Evolutionary conservation across 2,329 filamentous ascomycete genomes (phyloP), one percentile per base, ranked within the genome.

Genomic region (Aspergillus melleus): DNA sequence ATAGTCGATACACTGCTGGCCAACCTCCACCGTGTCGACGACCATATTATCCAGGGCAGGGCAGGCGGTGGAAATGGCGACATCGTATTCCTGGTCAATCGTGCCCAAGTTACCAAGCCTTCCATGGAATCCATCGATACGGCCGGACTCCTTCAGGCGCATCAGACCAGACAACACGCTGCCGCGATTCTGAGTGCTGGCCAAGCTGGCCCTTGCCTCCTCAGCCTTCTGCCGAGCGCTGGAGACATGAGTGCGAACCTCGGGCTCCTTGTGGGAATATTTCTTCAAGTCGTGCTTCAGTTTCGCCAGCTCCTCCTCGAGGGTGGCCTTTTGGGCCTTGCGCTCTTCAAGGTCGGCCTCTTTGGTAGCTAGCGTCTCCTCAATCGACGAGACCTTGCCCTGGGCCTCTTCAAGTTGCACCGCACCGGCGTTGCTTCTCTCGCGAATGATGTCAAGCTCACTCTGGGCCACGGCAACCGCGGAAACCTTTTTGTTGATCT

Each of bases 1-100:
- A 71, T 99, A 95, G 72, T 98, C 95, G 64, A 99, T 98, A 76
- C 96, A 99, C 74, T 98, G 93, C 76, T 99, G 95, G 64, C 93
- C 95, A 60, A 92, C 91, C 70, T 98, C 95, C 14, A 98, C 94
- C 0, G 91, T 93, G 69, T 98, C 95, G 0, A 96, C 96, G 10
- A 99, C 94, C 76, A 99, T 93, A 72, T 98, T 96, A 76, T 99
- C 92, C 10, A 99, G 85, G 2, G 90, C 85, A 50, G 91, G 88
- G 67, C 95, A 98, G 11, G 95, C 96, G 0, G 95, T 99, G 0
- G 96, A 99, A 61, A 99, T 96, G n/a, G 95, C 95, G 49, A 99
- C 87, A 70, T 99, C 95, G 75, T 96, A 99, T 76, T 91, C 91
- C 72, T 91, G 84, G 70, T 99, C 93, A 66, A 99, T 99, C 0